phyloP scores from a whole-genome alignment of 2,329 filamentous ascomycete genomes.

The Colletotrichum australisinense region DNA sequence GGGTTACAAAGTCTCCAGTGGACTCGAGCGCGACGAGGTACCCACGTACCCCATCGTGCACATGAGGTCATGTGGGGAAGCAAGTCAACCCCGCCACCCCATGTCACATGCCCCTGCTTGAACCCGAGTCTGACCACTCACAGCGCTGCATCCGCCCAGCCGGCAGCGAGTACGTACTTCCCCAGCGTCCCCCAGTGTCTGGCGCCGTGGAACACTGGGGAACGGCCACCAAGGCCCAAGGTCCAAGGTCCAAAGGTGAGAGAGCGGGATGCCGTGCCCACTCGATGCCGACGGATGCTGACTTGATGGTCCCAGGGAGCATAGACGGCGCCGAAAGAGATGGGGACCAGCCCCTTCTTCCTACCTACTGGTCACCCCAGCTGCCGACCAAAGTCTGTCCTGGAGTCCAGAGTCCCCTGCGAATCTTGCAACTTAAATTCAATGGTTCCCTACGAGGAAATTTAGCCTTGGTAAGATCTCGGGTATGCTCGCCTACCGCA shows the following conservation, averaged over 20 bases:
- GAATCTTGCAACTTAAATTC: not conserved
- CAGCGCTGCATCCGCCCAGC: not conserved
- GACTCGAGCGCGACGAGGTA: not conserved
- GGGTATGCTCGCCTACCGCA: not conserved
- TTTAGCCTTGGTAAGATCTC: conserved; percentile 15
- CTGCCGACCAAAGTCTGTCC: not conserved
- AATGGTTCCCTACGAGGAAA: not conserved
- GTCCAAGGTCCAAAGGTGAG: not conserved
- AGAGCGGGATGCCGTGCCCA: not conserved
- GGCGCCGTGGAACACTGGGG: not conserved
- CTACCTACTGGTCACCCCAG: not conserved
- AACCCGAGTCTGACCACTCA: not conserved
- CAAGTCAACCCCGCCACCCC: not conserved
- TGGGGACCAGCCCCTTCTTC: not conserved
- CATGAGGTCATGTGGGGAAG: conserved; percentile 35
- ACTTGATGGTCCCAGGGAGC: not conserved
- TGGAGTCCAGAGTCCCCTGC: not conserved
- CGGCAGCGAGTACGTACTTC: not conserved
- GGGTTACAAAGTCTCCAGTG: conserved; percentile 1
- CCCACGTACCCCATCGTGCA: no score
- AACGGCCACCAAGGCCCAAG: not conserved
- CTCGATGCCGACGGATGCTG: not conserved
- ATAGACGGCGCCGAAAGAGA: not conserved
- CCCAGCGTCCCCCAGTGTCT: not conserved
- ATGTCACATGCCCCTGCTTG: conserved; percentile 26